Percentiles rank a stretch among this genome's conserved stretches.
Conservation (phyloP, 257 asterid genomes). For the Solanum neorickii region DNA sequence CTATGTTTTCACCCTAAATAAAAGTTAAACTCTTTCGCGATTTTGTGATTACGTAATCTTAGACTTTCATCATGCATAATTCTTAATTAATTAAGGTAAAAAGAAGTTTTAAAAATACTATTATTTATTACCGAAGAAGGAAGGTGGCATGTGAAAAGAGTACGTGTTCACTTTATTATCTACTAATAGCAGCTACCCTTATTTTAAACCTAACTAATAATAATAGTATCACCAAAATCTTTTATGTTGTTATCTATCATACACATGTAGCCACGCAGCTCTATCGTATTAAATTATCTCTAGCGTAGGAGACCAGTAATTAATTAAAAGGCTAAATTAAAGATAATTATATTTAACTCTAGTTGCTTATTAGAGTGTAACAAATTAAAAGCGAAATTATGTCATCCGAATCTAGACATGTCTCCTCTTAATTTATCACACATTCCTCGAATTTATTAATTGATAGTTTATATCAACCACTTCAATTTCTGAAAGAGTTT, state of each 20-base stretch:
- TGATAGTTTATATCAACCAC: not conserved
- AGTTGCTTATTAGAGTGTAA: not conserved
- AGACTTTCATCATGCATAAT: not conserved
- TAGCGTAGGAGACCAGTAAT: not conserved
- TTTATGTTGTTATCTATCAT: not conserved
- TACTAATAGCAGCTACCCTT: not conserved
- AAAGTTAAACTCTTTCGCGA: too few species aligned
- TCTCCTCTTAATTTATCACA: not conserved
- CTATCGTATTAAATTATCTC: not conserved
- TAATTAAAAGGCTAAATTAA: not conserved
- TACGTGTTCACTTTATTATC: not conserved
- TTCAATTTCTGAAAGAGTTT: not conserved
- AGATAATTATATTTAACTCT: not conserved
- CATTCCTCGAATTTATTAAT: not conserved
- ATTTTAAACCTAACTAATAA: not conserved
- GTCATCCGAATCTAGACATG: not conserved
- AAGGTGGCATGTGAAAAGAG: not conserved
- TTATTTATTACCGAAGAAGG: not conserved
- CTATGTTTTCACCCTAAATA: not conserved
- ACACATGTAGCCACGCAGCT: not conserved
- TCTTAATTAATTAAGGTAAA: not conserved
- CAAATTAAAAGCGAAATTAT: not conserved
- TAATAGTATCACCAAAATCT: not conserved
- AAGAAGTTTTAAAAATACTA: not conserved
- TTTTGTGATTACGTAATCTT: not conserved